Evolutionary conservation across 305 asterid species (phyloP).

Genomic region (Fraxinus paxiana): DNA sequence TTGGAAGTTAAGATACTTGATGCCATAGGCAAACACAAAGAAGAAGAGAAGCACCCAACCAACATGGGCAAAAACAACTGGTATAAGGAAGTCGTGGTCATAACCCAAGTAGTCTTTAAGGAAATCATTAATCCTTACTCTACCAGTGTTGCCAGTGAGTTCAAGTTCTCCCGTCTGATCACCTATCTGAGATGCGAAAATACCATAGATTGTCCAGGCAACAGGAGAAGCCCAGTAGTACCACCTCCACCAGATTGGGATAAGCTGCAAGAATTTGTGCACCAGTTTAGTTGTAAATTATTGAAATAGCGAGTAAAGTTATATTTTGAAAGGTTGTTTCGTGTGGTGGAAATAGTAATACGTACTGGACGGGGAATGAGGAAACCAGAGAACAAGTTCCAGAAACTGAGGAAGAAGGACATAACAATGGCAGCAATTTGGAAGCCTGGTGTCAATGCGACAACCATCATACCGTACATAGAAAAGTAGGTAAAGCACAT

Average conservation of each 20-base stretch:
- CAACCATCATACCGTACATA: constrained; percentile 50
- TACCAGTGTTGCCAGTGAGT: constrained; percentile 8
- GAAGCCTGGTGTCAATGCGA: constrained; percentile 42
- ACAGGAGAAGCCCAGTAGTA: constrained; percentile 48
- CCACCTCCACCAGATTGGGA: constrained; percentile 57
- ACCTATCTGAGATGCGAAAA: constrained; percentile 39
- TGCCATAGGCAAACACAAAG: constrained; percentile 57
- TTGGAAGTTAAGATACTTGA: constrained; percentile 65
- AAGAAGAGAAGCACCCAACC: constrained; percentile 65
- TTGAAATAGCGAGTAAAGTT: not conserved
- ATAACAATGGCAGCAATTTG: constrained; percentile 45
- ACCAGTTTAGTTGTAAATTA: not conserved
- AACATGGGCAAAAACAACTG: constrained; percentile 53
- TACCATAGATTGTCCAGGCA: constrained; percentile 45
- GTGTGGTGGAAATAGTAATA: not conserved
- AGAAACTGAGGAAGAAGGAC: constrained; percentile 48
- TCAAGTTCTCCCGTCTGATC: constrained; percentile 21
- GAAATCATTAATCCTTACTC: constrained; percentile 20
- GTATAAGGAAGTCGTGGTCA: constrained; percentile 49
- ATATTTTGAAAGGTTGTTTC: not conserved
- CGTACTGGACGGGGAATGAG: constrained; percentile 41
- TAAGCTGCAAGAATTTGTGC: constrained; percentile 26
- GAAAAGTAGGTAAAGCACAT: constrained; percentile 45
- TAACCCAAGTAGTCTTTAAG: constrained; percentile 31
- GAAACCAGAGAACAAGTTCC: constrained; percentile 50